These are phyloP conservation scores for Triticum timopheevii DNA, from an alignment of 176 grass and related monocot genomes.

Conservation along the genomic window DNA sequence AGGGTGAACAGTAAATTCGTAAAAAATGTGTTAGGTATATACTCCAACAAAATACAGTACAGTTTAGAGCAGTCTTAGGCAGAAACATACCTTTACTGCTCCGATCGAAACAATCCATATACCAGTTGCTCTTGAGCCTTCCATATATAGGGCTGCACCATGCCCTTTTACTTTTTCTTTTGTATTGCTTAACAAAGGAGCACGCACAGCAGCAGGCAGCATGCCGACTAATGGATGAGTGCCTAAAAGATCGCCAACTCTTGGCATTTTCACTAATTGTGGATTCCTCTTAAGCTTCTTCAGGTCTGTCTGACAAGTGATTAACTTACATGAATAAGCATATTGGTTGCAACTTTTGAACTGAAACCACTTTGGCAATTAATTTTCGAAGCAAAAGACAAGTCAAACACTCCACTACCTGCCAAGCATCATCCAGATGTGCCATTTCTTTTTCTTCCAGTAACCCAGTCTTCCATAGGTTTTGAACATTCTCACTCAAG, in stretches of 20 bases:
- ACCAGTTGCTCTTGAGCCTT: constrained; percentile 77
- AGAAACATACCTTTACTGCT: constrained; percentile 69
- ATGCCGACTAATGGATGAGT: constrained; percentile 76
- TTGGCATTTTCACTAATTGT: constrained; percentile 88
- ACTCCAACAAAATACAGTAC: background rate
- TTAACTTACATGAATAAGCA: constrained; percentile 28
- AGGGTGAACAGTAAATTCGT: background rate
- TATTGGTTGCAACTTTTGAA: background rate
- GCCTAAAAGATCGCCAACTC: constrained; percentile 59
- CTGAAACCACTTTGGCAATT: background rate
- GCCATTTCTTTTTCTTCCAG: constrained; percentile 85
- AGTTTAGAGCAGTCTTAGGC: background rate
- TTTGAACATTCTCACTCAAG: constrained; percentile 84
- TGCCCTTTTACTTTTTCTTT: constrained; percentile 65
- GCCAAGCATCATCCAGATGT: constrained; percentile 81
- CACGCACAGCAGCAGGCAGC: constrained; percentile 55
- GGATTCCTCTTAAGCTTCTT: constrained; percentile 90
- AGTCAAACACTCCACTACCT: constrained; percentile 52
- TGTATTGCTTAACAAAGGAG: constrained; percentile 58
- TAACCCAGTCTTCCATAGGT: constrained; percentile 81
- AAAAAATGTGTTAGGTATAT: background rate
- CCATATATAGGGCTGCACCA: constrained; percentile 54
- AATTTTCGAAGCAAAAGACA: background rate
- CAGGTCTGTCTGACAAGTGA: constrained; percentile 75
- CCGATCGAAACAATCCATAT: constrained; percentile 81